Conservation (phyloP, 2,329 filamentous ascomycete species). For the Albophoma yamanashiensis region DNA sequence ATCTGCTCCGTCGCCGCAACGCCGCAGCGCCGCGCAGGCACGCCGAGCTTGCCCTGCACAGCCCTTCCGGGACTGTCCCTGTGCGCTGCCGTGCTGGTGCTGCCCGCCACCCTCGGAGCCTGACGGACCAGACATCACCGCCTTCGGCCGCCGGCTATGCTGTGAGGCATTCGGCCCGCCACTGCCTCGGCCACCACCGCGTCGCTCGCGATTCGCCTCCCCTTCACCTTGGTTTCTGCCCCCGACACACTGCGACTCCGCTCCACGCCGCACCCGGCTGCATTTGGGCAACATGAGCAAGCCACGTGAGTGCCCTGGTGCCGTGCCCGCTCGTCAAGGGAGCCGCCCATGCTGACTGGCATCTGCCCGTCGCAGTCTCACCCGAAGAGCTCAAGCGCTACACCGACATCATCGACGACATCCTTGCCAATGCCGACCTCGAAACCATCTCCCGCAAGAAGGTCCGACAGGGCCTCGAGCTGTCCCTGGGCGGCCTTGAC, state of each 20-base stretch:
- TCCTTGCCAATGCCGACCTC: constrained; percentile 46
- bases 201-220: neutral
- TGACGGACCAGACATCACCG: neutral
- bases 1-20: neutral
- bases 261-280: neutral
- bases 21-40: neutral
- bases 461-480: constrained; percentile 46
- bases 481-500: constrained; percentile 43
- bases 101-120: constrained; percentile 1
- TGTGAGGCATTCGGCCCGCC: constrained; percentile 2
- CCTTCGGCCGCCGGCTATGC: constrained; percentile 4
- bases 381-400: constrained; percentile 39
- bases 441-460: constrained; percentile 55
- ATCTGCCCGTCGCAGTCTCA: constrained; percentile 27
- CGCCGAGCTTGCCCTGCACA: neutral
- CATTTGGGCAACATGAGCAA: constrained; percentile 1
- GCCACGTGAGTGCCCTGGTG: constrained; percentile 1
- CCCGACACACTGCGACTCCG: neutral
- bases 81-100: neutral
- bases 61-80: neutral
- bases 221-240: neutral
- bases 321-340: neutral
- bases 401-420: constrained; percentile 48
- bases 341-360: neutral
- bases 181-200: neutral